Base-by-base conservation (phyloP, 768 basidiomycete genomes). In the Boletus pseudo-olivaceus region DNA sequence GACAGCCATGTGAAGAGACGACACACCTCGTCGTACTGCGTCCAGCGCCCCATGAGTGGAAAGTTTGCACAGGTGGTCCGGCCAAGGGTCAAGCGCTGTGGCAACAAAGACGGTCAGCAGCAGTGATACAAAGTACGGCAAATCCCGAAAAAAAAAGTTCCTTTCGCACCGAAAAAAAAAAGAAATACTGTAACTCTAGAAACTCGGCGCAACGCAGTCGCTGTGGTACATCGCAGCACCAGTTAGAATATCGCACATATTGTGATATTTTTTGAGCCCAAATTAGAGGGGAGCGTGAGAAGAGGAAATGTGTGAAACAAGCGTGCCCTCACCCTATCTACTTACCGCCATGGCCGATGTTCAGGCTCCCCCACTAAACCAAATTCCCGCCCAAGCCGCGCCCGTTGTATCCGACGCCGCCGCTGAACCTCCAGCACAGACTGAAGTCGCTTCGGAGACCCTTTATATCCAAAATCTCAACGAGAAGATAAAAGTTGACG, bases 391-490 rank as follows among this genome's bases (percentile, higher is more conserved):
- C 34, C 67, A 68, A 55, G 64, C 44, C 50, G 49, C 63, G 26
- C 49, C 64, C 14, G 30, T 65, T 4, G 52, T 48, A 8, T 57
- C 66, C 14, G 59, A 63, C 4, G 63, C 55, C 5, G 41, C 47
- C 1, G 38, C 56, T 1, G 54, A 62, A 37, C 50, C 62, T 37
- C 60, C 63, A 52, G 48, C 35, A 30, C 77, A 77, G 47, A 64
- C 71, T 17, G 83, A 86, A 62, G 50, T 73, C 59, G 75, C 77
- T 48, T 85, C 87, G 48, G 94, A 97, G 72, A 97, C 94, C 5
- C 78, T 97, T 26, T 98, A 98, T 68, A 88, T 98, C 65, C 93
- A 96, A 75, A 98, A 98, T 73, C 73, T 98, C 62, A 97, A 98
- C 67, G 94, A 98, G 76, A 93, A 89, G 76, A 87, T 94, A 58